A percentile compares a stretch with the other conserved stretches of the same genome.
These are phyloP conservation scores for Populus nigra DNA, from an alignment of 345 rosid genomes.

Conservation along the genomic window DNA sequence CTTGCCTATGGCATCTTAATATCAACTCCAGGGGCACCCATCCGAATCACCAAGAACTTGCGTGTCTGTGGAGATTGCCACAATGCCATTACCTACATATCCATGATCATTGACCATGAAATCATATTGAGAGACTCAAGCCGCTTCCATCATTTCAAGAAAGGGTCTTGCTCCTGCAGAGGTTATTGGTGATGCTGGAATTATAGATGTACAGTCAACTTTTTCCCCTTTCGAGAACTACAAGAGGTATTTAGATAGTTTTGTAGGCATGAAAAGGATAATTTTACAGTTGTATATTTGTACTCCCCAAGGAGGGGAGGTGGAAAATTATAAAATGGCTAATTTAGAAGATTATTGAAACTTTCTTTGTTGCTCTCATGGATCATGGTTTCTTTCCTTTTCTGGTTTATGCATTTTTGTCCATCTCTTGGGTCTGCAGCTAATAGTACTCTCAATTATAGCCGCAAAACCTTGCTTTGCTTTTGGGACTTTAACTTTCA, in stretches of 20 bases:
- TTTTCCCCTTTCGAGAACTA: neutral
- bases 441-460: too few relatives aligned
- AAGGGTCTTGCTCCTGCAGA: slow-evolving; percentile 72
- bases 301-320: too few relatives aligned
- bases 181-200: slow-evolving; percentile 63
- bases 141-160: slow-evolving; percentile 90
- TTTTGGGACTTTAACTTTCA: too few relatives aligned
- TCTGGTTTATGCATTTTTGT: too few relatives aligned
- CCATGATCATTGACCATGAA: slow-evolving; percentile 60
- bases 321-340: too few relatives aligned
- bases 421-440: too few relatives aligned
- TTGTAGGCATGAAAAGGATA: neutral
- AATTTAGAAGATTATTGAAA: too few relatives aligned
- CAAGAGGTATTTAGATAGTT: neutral
- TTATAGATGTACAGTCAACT: neutral
- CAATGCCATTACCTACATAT: slow-evolving; percentile 61
- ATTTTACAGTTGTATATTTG: too few relatives aligned
- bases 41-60: slow-evolving; percentile 73
- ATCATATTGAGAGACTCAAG: slow-evolving; percentile 81
- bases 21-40: slow-evolving; percentile 53
- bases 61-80: slow-evolving; percentile 88
- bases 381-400: too few relatives aligned
- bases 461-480: too few relatives aligned
- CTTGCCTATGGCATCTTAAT: slow-evolving; percentile 70
- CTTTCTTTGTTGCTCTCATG: too few relatives aligned